A percentile compares a stretch with the other conserved stretches of the same genome.
Conservation (phyloP, 2,329 filamentous ascomycete species). For the Cytospora chrysosperma region DNA sequence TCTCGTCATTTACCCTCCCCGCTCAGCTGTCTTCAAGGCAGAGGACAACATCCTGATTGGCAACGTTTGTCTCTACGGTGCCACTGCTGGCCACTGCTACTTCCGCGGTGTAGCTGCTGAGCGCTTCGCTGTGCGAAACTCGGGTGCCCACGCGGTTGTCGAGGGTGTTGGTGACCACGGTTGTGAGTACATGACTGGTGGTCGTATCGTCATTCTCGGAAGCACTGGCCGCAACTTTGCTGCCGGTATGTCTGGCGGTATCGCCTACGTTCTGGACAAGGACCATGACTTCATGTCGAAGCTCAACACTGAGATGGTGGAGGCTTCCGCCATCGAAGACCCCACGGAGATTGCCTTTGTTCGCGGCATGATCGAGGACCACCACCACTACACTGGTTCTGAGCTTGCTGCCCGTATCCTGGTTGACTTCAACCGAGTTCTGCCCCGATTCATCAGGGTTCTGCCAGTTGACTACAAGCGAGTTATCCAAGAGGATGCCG, state of each 20-base stretch:
- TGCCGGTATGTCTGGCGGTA: slow-evolving; percentile 97
- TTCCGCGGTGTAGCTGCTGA: slow-evolving; percentile 97
- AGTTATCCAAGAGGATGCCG: slow-evolving; percentile 80
- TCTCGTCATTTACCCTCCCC: slow-evolving; percentile 88
- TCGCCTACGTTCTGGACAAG: slow-evolving; percentile 90
- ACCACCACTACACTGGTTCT: slow-evolving; percentile 96
- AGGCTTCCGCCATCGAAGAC: slow-evolving; percentile 80
- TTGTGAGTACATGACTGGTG: slow-evolving; percentile 99
- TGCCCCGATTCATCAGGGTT: slow-evolving; percentile 89
- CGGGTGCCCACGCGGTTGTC: slow-evolving; percentile 91
- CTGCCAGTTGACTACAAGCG: slow-evolving; percentile 96
- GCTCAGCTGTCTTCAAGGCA: slow-evolving; percentile 87
- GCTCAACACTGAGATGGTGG: slow-evolving; percentile 97
- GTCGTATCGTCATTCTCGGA: slow-evolving; percentile 82
- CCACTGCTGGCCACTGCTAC: slow-evolving; percentile 86
- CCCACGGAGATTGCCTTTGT: slow-evolving; percentile 86
- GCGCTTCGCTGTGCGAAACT: slow-evolving; percentile 95
- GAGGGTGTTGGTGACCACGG: slow-evolving; percentile 95
- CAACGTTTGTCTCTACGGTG: slow-evolving; percentile 93
- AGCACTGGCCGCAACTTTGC: slow-evolving; percentile 94
- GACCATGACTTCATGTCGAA: slow-evolving; percentile 87
- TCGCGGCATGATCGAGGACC: slow-evolving; percentile 89
- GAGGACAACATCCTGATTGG: slow-evolving; percentile 94
- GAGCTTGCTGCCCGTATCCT: slow-evolving; percentile 90
- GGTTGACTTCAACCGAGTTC: slow-evolving; percentile 90